These are phyloP conservation scores for Marasmius tenuissimus DNA, from an alignment of 1,284 basidiomycete species.

Conservation along the genomic window DNA sequence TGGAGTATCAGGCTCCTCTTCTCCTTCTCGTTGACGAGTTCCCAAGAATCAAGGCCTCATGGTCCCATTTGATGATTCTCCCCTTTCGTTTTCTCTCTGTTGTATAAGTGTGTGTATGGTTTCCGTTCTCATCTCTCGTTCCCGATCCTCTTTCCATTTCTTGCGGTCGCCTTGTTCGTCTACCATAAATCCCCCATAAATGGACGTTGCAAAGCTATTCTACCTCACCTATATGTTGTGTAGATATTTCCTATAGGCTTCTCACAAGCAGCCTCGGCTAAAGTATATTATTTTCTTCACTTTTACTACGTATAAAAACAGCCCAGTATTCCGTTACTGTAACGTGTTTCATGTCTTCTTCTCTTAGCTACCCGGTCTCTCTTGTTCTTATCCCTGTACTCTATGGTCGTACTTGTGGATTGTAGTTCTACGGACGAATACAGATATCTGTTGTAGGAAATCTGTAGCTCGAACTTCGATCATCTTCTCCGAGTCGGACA, in stretches of 20 bases:
- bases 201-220: not conserved
- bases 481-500: too few species aligned
- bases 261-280: not conserved
- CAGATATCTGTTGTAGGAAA: not conserved
- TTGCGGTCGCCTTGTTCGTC: not conserved
- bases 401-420: not conserved
- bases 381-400: not conserved
- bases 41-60: too few species aligned
- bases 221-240: not conserved
- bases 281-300: constrained; percentile 2
- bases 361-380: not conserved
- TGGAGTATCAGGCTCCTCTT: too few species aligned
- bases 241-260: not conserved
- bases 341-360: not conserved
- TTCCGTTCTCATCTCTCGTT: not conserved
- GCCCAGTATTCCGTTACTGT: not conserved
- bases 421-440: not conserved
- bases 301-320: not conserved
- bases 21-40: too few species aligned
- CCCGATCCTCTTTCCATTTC: not conserved
- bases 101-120: too few species aligned
- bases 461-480: not conserved
- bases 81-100: too few species aligned
- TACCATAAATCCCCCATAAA: not conserved
- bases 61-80: too few species aligned